Evolutionary conservation across 768 basidiomycete genomes (phyloP).

Genomic region (Tulasnella calospora): DNA sequence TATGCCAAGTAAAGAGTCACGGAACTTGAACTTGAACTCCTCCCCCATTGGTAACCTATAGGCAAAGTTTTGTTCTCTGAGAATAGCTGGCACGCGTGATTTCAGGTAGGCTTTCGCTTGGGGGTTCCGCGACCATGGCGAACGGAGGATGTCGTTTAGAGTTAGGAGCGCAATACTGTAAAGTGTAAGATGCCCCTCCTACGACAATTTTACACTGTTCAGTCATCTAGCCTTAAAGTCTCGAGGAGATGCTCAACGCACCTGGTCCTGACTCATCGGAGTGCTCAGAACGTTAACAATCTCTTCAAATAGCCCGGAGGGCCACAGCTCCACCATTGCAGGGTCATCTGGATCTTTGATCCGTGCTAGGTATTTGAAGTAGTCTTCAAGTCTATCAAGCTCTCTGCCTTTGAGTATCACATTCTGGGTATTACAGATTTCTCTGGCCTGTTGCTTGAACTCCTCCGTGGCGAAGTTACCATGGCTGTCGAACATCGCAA

Average conservation of each 20-base stretch:
- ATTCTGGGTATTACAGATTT: neutral
- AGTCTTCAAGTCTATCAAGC: neutral
- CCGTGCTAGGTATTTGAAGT: neutral
- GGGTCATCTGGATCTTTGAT: neutral
- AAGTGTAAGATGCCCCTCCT: neutral
- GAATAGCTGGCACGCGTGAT: neutral
- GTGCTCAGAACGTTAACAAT: neutral
- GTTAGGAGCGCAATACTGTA: neutral
- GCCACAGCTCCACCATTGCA: neutral
- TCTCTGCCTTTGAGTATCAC: neutral
- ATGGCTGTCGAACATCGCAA: neutral
- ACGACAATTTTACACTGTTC: neutral
- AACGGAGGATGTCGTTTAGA: neutral
- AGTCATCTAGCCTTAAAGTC: neutral
- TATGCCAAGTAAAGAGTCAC: neutral
- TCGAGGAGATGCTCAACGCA: neutral
- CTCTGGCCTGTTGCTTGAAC: neutral
- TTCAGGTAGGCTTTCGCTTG: neutral
- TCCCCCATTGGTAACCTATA: neutral
- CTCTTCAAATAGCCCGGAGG: neutral
- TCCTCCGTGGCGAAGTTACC: neutral
- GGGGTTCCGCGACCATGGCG: neutral
- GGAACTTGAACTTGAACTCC: neutral
- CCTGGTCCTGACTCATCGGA: neutral
- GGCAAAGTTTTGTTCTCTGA: neutral